A percentile compares a stretch with the other conserved stretches of the same genome.
phyloP scores from a whole-genome alignment of 1,139 yeast genomes.

The Suhomyces choctaworum region DNA sequence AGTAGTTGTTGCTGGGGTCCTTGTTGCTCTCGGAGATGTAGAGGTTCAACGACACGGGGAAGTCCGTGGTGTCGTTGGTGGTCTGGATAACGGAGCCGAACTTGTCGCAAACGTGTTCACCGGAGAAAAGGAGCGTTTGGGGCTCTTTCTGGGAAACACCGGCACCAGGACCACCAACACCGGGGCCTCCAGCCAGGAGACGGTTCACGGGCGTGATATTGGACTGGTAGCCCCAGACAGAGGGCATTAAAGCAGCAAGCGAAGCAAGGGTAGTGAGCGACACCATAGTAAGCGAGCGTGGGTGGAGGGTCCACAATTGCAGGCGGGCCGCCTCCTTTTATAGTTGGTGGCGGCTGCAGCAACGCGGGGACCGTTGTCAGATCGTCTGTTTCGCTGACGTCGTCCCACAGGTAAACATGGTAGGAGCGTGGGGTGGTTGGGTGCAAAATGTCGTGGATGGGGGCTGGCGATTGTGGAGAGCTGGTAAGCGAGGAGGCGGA shows the following conservation, averaged over 20 bases:
- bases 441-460: no score
- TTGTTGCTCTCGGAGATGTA: slow-evolving; percentile 17
- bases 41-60: slow-evolving; percentile 21
- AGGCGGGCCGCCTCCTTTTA: no score
- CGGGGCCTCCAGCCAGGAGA: slow-evolving; percentile 1
- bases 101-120: slow-evolving; percentile 23
- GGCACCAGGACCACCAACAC: not conserved
- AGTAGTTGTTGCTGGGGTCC: slow-evolving; percentile 19
- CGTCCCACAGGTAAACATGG: no score
- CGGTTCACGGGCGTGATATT: slow-evolving; percentile 16
- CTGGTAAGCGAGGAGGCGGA: no score
- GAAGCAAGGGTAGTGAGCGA: slow-evolving; percentile 3
- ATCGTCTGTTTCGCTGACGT: no score
- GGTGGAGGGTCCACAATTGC: no score
- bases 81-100: slow-evolving; percentile 20
- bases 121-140: slow-evolving; percentile 16
- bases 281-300: no score
- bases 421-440: no score
- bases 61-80: slow-evolving; percentile 17
- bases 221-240: slow-evolving; percentile 12
- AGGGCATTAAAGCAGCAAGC: slow-evolving; percentile 6
- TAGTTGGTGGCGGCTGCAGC: no score
- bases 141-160: slow-evolving; percentile 15
- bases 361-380: no score
- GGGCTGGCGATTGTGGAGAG: no score